Percentiles rank a stretch among this genome's conserved stretches.
These are phyloP conservation scores for Phytophthora pisi DNA, from an alignment of 352 stramenopile genomes.

Conservation along the genomic window DNA sequence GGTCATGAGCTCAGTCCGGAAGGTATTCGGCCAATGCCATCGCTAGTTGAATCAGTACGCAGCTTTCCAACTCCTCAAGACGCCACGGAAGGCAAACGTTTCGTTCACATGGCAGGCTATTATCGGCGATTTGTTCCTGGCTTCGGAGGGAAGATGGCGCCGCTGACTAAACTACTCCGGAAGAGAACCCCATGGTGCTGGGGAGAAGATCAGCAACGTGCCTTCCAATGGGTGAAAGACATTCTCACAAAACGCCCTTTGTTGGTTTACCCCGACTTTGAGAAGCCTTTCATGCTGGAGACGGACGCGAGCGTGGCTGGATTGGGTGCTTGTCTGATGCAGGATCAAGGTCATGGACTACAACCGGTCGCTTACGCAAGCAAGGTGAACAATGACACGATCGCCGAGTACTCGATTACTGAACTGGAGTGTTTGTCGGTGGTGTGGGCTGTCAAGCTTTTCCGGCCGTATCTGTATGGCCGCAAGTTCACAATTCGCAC, in stretches of 20 bases:
- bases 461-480: too few species aligned
- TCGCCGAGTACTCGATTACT: background rate
- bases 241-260: background rate
- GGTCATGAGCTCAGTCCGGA: background rate
- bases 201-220: background rate
- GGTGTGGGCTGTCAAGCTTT: too few species aligned
- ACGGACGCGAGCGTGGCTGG: background rate
- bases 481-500: too few species aligned
- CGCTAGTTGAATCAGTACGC: background rate
- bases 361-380: constrained; percentile 3
- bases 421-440: too few species aligned
- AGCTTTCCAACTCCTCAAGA: background rate
- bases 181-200: background rate
- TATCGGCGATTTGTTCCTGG: background rate
- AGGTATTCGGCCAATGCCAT: background rate
- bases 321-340: background rate
- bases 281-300: background rate
- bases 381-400: constrained; percentile 1
- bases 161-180: background rate
- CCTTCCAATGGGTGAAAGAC: background rate
- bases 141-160: background rate
- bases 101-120: background rate
- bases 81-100: background rate
- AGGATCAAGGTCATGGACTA: background rate
- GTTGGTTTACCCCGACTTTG: constrained; percentile 1